Percentiles rank a stretch among this genome's conserved stretches.
Evolutionary conservation across 305 asterid species (phyloP).

Genomic region (Fraxinus nigra): DNA sequence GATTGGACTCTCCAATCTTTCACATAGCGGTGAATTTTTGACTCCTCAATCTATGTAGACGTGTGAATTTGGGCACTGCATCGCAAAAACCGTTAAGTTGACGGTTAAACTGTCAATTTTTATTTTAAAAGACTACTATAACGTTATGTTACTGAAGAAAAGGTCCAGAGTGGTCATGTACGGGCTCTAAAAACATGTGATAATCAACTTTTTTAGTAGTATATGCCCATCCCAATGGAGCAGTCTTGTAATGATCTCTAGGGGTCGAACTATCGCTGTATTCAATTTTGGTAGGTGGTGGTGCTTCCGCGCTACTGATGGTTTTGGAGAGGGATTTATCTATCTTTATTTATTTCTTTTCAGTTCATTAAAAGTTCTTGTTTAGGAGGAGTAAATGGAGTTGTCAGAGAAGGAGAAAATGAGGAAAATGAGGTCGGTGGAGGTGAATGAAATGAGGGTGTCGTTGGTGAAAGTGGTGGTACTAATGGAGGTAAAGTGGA

Average conservation of each 20-base stretch:
- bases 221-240: background rate
- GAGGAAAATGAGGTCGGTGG: background rate
- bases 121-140: background rate
- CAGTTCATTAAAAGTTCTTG: background rate
- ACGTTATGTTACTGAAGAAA: background rate
- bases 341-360: too few relatives aligned
- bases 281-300: background rate
- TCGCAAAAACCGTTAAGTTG: background rate
- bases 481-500: background rate
- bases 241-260: background rate
- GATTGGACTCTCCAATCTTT: background rate
- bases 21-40: background rate
- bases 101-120: background rate
- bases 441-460: background rate
- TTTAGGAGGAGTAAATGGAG: background rate
- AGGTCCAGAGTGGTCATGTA: background rate
- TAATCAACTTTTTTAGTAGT: background rate
- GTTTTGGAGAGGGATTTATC: background rate
- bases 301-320: background rate
- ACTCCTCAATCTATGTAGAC: background rate
- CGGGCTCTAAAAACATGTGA: background rate
- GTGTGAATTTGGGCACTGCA: background rate
- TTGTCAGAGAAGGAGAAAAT: background rate
- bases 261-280: background rate
- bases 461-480: background rate